Conservation (phyloP, 345 rosid genomes). For the Camelina laxa region DNA sequence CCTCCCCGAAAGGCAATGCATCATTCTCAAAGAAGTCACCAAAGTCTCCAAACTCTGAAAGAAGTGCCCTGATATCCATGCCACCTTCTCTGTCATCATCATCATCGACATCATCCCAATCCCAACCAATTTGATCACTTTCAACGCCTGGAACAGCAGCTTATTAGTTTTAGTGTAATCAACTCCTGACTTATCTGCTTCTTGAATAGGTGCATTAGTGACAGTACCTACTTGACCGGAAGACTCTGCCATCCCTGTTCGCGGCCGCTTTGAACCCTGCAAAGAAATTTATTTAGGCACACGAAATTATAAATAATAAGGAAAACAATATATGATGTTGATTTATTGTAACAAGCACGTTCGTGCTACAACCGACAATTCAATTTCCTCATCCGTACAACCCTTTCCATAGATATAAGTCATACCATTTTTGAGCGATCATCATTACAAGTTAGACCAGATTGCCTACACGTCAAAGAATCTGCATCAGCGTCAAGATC, state of each 20-base stretch:
- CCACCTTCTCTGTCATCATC: constrained; percentile 86
- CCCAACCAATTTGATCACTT: constrained; percentile 82
- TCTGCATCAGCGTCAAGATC: constrained; percentile 99
- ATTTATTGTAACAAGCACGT: not conserved
- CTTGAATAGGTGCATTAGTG: constrained; percentile 54
- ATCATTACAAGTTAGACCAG: constrained; percentile 81
- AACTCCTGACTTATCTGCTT: constrained; percentile 57
- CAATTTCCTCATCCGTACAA: constrained; percentile 22
- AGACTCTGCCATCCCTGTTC: constrained; percentile 65
- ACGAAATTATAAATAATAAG: not conserved
- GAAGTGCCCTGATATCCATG: constrained; percentile 95
- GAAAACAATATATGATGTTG: not conserved
- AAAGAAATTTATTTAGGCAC: constrained; percentile 36
- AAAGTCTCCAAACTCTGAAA: constrained; percentile 98
- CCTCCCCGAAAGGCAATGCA: constrained; percentile 97
- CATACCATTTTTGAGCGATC: constrained; percentile 76
- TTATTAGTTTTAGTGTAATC: constrained; percentile 61
- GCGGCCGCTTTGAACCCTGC: constrained; percentile 91
- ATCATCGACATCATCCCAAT: constrained; percentile 63
- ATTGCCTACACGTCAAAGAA: constrained; percentile 89
- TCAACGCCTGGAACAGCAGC: constrained; percentile 63
- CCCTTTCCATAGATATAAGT: constrained; percentile 33
- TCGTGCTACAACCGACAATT: constrained; percentile 10
- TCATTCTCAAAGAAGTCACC: constrained; percentile 98
- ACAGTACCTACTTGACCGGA: constrained; percentile 67